Conservation (phyloP, 208 protist genomes). For the Acanthamoeba rhysodes region DNA sequence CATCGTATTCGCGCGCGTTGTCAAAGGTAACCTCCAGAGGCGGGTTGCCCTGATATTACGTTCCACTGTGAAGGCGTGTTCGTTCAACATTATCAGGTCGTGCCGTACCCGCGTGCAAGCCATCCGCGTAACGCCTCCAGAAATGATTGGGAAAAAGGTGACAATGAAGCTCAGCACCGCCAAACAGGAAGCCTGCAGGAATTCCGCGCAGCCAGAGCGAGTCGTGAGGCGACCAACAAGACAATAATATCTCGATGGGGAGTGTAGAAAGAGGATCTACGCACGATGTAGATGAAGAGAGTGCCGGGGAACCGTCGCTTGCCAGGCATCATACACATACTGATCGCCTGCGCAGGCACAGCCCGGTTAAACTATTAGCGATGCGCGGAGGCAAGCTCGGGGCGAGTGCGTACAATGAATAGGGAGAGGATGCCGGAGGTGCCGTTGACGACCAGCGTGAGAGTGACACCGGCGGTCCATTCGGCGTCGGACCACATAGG, state of each 20-base stretch:
- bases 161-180: not conserved
- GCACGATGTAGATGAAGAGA: conserved; percentile 38
- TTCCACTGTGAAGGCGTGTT: no score
- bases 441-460: not conserved
- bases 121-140: not conserved
- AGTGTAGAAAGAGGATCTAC: not conserved
- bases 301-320: conserved; percentile 31
- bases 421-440: not conserved
- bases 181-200: not conserved
- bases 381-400: no score
- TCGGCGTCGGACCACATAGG: conserved; percentile 63
- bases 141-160: conserved; percentile 11
- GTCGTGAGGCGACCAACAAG: not conserved
- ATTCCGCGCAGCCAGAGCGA: not conserved
- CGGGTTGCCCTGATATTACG: not conserved
- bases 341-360: not conserved
- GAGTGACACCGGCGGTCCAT: conserved; percentile 17
- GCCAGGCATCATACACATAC: conserved; percentile 33
- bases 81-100: not conserved
- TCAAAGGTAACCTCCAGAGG: not conserved
- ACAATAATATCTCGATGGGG: not conserved
- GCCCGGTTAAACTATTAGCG: no score
- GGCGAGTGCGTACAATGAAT: not conserved
- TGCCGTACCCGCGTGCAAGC: not conserved
- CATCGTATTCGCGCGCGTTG: conserved; percentile 36